Evolutionary conservation across 2,329 filamentous ascomycete genomes (phyloP), one percentile per base, ranked within the genome.

Genomic region (Fusarium redolens): DNA sequence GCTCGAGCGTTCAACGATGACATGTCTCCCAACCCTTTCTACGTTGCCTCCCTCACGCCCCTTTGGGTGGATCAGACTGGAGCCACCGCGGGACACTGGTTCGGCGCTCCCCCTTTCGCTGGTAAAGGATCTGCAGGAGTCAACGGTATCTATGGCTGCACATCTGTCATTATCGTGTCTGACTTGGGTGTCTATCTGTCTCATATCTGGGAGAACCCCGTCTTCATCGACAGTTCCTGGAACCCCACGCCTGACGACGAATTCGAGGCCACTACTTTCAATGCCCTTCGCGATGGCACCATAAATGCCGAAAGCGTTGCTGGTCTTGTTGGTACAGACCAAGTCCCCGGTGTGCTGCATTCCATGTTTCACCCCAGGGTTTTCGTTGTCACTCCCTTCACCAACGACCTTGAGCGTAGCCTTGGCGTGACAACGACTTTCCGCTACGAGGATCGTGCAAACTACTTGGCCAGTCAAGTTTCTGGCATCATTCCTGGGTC

Each of bases 81-180:
- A 25, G 25, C 40, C 0, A 59, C 65, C 1, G 59, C 69, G 20
- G 74, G 74, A 1, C 52, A 61, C 0, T 76, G 64, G 59, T 76
- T 61, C 18, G 10, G 20, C 40, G 72, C 35, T 4, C 52, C 17
- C 2, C 15, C 25, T 4, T 33, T 22, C 3, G 50, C 50, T 5
- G 64, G 69, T 8, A 61, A 56, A 6, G 68, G 44, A 2, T 50
- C 37, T 11, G 74, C 62, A 3, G 74, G 74, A 9, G 72, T 76
- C 30, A 76, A 76, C 17, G 75, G 74, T 1, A 58, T 76, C 17
- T 76, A 76, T 8, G 74, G 74, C 3, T 76, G 74, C 3, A 76
- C 74, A 0, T 62, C 72, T 7, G 74, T 76, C 3, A 69, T 76
- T 18, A 75, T 76, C 6, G 56, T 40, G 0, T 76, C 74, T 37